A percentile compares a stretch with the other conserved stretches of the same genome.
Evolutionary conservation across 345 rosid genomes (phyloP).

Genomic region (Populus tremula): DNA sequence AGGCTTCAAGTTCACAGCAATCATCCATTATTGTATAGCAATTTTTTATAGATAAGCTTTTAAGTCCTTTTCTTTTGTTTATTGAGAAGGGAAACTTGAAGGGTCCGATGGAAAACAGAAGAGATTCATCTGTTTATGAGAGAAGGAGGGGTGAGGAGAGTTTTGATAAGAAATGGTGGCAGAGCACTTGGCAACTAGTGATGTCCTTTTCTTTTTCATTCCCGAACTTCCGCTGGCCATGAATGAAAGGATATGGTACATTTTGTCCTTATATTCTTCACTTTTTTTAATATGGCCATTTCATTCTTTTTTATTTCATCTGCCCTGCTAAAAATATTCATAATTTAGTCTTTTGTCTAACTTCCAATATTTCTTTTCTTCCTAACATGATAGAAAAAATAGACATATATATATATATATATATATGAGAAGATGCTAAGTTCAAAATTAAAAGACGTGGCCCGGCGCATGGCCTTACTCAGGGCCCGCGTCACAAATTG

Average conservation of each 20-base stretch:
- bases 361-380: too few species aligned
- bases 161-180: neutral
- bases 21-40: constrained; percentile 5
- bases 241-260: neutral
- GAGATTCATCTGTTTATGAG: constrained; percentile 19
- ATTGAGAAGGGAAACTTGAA: neutral
- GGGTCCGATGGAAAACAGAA: neutral
- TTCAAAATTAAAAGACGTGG: too few species aligned
- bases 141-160: neutral
- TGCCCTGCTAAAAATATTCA: too few species aligned
- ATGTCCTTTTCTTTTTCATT: constrained; percentile 32
- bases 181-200: constrained; percentile 22
- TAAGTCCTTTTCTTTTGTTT: neutral
- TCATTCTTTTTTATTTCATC: neutral
- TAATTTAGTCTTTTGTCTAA: too few species aligned
- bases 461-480: too few species aligned
- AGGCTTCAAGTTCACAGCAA: constrained; percentile 10
- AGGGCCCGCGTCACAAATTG: too few species aligned
- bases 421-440: too few species aligned
- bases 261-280: neutral
- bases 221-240: neutral
- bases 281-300: too few species aligned
- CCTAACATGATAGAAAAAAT: too few species aligned
- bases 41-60: neutral
- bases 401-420: too few species aligned